Percentiles rank a stretch among this genome's conserved stretches.
These are phyloP conservation scores for Globisporangium parvum DNA, from an alignment of 352 stramenopile genomes.

Conservation along the genomic window DNA sequence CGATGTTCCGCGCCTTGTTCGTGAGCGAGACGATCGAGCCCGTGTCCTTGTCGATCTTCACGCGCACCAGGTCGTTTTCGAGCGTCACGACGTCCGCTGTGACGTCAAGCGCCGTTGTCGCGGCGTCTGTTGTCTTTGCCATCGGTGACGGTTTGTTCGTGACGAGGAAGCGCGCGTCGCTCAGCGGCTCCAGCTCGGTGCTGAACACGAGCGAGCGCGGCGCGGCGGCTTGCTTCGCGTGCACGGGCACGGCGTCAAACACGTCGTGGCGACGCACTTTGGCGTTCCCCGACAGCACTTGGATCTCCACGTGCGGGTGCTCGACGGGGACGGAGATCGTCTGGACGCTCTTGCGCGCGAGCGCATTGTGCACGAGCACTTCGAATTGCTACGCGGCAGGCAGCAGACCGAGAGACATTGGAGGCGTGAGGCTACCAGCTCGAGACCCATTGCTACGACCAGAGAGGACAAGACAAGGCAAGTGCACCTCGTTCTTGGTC, in stretches of 20 bases:
- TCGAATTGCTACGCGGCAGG: constrained; percentile 38
- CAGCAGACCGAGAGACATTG: not conserved
- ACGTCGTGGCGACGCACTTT: constrained; percentile 36
- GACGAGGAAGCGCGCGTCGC: constrained; percentile 40
- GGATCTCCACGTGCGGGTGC: constrained; percentile 33
- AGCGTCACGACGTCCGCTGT: constrained; percentile 30
- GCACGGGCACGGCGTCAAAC: constrained; percentile 47
- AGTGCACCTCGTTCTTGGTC: constrained; percentile 37
- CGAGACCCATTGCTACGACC: no score
- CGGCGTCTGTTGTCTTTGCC: not conserved
- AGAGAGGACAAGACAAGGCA: no score
- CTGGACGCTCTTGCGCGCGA: constrained; percentile 49
- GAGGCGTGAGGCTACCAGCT: not conserved
- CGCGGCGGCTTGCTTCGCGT: constrained; percentile 38
- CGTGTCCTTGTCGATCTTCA: constrained; percentile 41
- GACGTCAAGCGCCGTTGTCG: not conserved
- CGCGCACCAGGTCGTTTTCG: constrained; percentile 57
- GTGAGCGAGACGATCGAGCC: constrained; percentile 51
- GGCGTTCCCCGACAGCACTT: constrained; percentile 26
- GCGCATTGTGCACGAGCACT: constrained; percentile 64
- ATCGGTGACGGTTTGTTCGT: constrained; percentile 23
- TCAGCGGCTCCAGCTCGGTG: constrained; percentile 49
- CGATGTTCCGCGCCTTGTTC: constrained; percentile 71
- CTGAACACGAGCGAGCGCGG: constrained; percentile 66
- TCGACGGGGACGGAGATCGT: constrained; percentile 57